Percentiles rank a stretch among this genome's conserved stretches.
phyloP scores from a whole-genome alignment of 805 yeast genomes.

The Groenewaldozyma salmanticensis region DNA sequence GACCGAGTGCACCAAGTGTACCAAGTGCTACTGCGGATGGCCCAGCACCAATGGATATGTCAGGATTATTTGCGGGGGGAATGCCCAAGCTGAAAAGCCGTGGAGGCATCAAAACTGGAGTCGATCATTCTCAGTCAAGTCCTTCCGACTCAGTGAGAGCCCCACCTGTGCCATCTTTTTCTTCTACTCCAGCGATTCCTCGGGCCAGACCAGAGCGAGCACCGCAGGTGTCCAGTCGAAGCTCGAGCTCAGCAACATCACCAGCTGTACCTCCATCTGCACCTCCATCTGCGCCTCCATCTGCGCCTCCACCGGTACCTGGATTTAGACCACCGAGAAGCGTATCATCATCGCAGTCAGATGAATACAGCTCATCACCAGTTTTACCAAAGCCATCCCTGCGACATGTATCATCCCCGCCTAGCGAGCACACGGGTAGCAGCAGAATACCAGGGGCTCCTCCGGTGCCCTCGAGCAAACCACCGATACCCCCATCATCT shows the following conservation, averaged over 20 bases:
- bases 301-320: slow-evolving; percentile 14
- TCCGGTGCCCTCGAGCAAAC: slow-evolving; percentile 14
- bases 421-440: no score
- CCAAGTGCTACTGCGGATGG: slow-evolving; percentile 20
- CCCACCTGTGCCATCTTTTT: background rate
- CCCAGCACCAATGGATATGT: slow-evolving; percentile 30
- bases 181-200: slow-evolving; percentile 13
- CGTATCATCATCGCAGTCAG: no score
- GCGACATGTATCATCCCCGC: slow-evolving; percentile 12
- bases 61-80: slow-evolving; percentile 69
- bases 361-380: no score
- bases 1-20: slow-evolving; percentile 18
- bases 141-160: slow-evolving; percentile 1
- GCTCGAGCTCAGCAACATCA: slow-evolving; percentile 9
- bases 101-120: slow-evolving; percentile 20
- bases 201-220: background rate
- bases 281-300: slow-evolving; percentile 17
- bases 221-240: slow-evolving; percentile 2
- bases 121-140: slow-evolving; percentile 1
- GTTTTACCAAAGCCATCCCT: no score
- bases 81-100: slow-evolving; percentile 59
- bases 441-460: slow-evolving; percentile 12
- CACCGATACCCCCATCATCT: slow-evolving; percentile 13
- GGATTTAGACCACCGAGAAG: slow-evolving; percentile 5
- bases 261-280: slow-evolving; percentile 15